phyloP scores from a whole-genome alignment of 441 rosid genomes.

The Rhodomyrtus psidioides region DNA sequence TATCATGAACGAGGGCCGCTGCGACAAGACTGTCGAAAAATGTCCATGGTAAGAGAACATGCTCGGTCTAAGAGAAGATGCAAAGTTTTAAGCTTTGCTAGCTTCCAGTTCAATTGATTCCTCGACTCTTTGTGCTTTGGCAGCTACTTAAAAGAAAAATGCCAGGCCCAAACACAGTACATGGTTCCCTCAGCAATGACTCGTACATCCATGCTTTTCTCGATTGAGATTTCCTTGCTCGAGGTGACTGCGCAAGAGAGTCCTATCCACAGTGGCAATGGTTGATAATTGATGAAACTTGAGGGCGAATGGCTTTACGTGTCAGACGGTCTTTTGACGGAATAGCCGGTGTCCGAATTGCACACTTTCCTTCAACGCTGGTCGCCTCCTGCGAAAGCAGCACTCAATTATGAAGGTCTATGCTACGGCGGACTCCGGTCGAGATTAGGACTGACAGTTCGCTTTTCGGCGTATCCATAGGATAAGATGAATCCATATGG shows the following conservation, averaged over 20 bases:
- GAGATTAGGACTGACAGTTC: neutral
- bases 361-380: neutral
- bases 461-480: neutral
- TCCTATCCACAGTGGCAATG: neutral
- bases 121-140: neutral
- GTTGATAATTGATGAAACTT: neutral
- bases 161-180: neutral
- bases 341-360: neutral
- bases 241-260: neutral
- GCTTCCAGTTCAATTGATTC: neutral
- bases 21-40: neutral
- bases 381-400: neutral
- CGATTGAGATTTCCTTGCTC: neutral
- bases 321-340: neutral
- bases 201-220: neutral
- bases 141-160: neutral
- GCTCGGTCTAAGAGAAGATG: neutral
- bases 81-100: neutral
- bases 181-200: neutral
- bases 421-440: neutral
- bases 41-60: neutral
- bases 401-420: neutral
- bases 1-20: neutral
- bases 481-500: neutral
- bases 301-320: neutral